phyloP scores from a whole-genome alignment of 2,329 filamentous ascomycete genomes.

The Mariannaea sp. region DNA sequence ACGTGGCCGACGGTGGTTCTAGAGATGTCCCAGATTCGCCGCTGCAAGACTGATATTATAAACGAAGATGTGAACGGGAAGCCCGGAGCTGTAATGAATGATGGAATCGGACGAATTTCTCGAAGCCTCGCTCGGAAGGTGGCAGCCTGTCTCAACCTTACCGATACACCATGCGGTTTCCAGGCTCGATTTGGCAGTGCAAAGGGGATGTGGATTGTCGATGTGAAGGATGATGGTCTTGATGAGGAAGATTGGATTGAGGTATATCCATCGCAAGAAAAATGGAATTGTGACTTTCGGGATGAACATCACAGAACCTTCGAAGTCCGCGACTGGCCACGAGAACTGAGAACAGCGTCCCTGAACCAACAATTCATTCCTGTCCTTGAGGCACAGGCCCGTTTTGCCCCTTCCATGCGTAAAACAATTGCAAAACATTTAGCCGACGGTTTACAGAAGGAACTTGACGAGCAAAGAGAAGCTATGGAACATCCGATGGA shows the following conservation, averaged over 20 bases:
- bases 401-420: slow-evolving; percentile 57
- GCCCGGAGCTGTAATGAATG: slow-evolving; percentile 60
- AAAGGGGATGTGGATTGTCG: slow-evolving; percentile 76
- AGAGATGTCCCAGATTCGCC: slow-evolving; percentile 50
- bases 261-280: slow-evolving; percentile 68
- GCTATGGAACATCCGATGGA: slow-evolving; percentile 55
- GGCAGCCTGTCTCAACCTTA: slow-evolving; percentile 54
- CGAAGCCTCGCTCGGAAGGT: slow-evolving; percentile 60
- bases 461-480: slow-evolving; percentile 57
- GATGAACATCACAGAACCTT: slow-evolving; percentile 64
- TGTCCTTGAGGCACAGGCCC: slow-evolving; percentile 66
- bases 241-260: slow-evolving; percentile 65
- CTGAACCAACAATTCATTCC: slow-evolving; percentile 73
- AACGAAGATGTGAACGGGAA: not conserved
- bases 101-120: slow-evolving; percentile 71
- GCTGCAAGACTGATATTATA: slow-evolving; percentile 32
- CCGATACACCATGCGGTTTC: slow-evolving; percentile 64
- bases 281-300: slow-evolving; percentile 61
- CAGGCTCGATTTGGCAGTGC: slow-evolving; percentile 74
- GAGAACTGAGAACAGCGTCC: slow-evolving; percentile 49
- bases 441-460: slow-evolving; percentile 51
- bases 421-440: slow-evolving; percentile 55
- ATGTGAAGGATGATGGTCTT: slow-evolving; percentile 49
- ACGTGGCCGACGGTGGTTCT: slow-evolving; percentile 54
- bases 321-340: slow-evolving; percentile 58